Base-by-base conservation (phyloP, 495 filamentous ascomycete species). In the Apiosordaria backusii region DNA sequence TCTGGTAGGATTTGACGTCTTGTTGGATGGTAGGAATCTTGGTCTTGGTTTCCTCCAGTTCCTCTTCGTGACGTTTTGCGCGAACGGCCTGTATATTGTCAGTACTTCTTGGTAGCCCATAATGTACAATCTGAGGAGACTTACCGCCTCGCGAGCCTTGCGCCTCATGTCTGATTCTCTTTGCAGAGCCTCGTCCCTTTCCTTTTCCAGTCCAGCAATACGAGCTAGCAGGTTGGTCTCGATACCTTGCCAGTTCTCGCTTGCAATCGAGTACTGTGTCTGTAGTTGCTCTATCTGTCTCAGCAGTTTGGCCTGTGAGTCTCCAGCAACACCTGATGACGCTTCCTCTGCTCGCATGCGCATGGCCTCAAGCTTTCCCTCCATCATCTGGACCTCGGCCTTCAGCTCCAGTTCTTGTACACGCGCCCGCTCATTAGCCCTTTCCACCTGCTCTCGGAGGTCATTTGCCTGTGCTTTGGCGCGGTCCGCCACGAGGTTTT, bases 201-300 rank as follows among this genome's bases (percentile, higher is more conserved):
- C 96, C 72, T 88, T 92, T 73, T 99, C 95, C 10, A 97, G 80
- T 62, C 80, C 87, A 1, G 86, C 82, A 26, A 96, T 82, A 57
- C 92, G 83, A 22, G 89, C 83, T 45, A 92, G 82, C 57, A 98
- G 78, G 0, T 90, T 93, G 15, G 90, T 85, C 70, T 99, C 94
- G 57, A 98, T 90, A 0, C 92, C 91, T 66, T 97, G 93, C 96
- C 96, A 99, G 74, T 98, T 99, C 70, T 96, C 93, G 67, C 91
- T 94, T 2, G 96, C 95, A 60, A 92, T 87, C 0, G 92, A 89
- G 76, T 99, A 96, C 76, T 99, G 96, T 4, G 90, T 94, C 78
- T 98, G 96, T 60, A 99, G 78, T 2, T 92, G 97, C 81, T 99
- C 96, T 27, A 98, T 88, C 77, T 98, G 96, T 55, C 96, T 87